Percentiles rank a stretch among this genome's conserved stretches.
These are phyloP conservation scores for Neocucurbitaria cava DNA, from an alignment of 2,329 filamentous ascomycete species.

Conservation along the genomic window DNA sequence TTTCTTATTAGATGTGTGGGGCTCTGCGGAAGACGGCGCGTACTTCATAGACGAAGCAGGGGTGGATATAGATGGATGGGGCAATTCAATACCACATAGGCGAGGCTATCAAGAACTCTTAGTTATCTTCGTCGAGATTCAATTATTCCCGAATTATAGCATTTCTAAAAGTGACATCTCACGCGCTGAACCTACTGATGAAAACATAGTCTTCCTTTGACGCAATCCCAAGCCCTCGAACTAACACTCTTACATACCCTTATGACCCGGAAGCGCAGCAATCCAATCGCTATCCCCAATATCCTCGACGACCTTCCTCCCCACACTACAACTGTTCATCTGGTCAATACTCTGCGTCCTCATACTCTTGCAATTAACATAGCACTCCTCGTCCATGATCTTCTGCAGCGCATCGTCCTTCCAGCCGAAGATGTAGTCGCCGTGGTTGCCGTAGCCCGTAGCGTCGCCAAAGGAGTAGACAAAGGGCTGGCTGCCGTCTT, in stretches of 20 bases:
- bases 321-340: slow-evolving; percentile 57
- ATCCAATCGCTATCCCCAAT: slow-evolving; percentile 55
- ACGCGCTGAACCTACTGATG: too few relatives aligned
- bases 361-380: slow-evolving; percentile 51
- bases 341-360: slow-evolving; percentile 54
- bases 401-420: slow-evolving; percentile 58
- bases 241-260: background rate
- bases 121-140: too few relatives aligned
- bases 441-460: slow-evolving; percentile 58
- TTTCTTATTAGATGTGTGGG: too few relatives aligned
- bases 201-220: too few relatives aligned
- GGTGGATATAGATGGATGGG: too few relatives aligned
- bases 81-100: too few relatives aligned
- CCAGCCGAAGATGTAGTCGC: slow-evolving; percentile 63
- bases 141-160: background rate
- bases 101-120: too few relatives aligned
- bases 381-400: slow-evolving; percentile 44
- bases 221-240: too few relatives aligned
- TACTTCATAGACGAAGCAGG: too few relatives aligned
- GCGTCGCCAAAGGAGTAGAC: slow-evolving; percentile 46
- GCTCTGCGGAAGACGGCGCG: too few relatives aligned
- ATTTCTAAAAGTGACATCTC: too few relatives aligned
- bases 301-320: slow-evolving; percentile 56
- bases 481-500: slow-evolving; percentile 42
- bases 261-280: slow-evolving; percentile 13